Percentiles rank a stretch among this genome's conserved stretches.
Evolutionary conservation across 2,329 filamentous ascomycete genomes (phyloP).

Genomic region (Coleophoma cylindrospora): DNA sequence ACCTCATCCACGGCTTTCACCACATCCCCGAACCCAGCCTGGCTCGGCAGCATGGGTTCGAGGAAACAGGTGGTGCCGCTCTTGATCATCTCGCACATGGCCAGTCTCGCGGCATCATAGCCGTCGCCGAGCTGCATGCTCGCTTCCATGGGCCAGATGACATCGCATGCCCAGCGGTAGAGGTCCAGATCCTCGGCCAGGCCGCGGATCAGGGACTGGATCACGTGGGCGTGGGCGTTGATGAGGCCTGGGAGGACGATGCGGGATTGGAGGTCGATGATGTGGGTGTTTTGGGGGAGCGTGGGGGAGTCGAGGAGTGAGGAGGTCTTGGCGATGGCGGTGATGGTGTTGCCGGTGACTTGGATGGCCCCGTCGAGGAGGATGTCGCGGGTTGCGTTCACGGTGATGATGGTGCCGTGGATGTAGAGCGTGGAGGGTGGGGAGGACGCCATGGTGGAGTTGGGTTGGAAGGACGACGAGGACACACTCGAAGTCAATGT

Average conservation of each 20-base stretch:
- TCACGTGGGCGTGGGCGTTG: neutral
- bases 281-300: neutral
- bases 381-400: neutral
- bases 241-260: neutral
- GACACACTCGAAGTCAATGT: too few relatives aligned
- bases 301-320: neutral
- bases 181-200: neutral
- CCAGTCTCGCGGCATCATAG: neutral
- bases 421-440: neutral
- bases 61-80: neutral
- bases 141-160: neutral
- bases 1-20: neutral
- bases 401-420: neutral
- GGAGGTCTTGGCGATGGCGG: neutral
- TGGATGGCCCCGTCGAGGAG: neutral
- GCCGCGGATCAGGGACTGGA: neutral
- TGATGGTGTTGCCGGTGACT: neutral
- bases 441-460: neutral
- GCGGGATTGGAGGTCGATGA: neutral
- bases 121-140: neutral
- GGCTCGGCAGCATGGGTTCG: neutral
- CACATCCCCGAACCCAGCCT: neutral
- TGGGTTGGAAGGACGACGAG: neutral
- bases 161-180: neutral
- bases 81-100: neutral